Conservation (phyloP, 2,329 filamentous ascomycete species). For the Cryphonectria nitschkei region DNA sequence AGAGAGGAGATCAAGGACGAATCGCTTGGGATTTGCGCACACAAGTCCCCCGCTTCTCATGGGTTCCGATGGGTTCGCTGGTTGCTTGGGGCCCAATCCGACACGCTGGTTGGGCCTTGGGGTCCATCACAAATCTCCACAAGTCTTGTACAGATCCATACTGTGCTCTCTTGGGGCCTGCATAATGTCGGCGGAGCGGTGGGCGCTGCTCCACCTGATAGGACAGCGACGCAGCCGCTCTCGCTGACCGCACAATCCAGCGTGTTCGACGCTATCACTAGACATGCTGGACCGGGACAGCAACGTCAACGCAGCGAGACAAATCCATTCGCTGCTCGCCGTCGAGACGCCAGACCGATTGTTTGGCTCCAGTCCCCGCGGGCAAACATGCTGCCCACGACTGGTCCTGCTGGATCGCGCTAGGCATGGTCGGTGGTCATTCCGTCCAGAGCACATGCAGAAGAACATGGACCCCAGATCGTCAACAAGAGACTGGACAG, state of each 20-base stretch:
- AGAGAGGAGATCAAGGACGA: slow-evolving; percentile 19
- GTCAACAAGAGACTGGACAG: slow-evolving; percentile 5
- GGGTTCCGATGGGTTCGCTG: background rate
- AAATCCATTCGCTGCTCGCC: slow-evolving; percentile 27
- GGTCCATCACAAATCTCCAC: slow-evolving; percentile 17
- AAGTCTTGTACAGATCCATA: slow-evolving; percentile 20
- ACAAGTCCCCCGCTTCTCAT: slow-evolving; percentile 1
- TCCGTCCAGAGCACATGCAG: slow-evolving; percentile 19
- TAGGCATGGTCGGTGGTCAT: slow-evolving; percentile 14
- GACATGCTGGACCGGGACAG: slow-evolving; percentile 10
- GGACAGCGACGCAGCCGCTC: slow-evolving; percentile 28
- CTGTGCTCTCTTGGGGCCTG: slow-evolving; percentile 27
- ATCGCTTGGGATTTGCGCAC: slow-evolving; percentile 24
- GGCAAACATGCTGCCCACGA: slow-evolving; percentile 6
- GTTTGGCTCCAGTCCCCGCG: slow-evolving; percentile 4
- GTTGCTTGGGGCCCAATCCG: slow-evolving; percentile 17
- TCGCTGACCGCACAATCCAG: slow-evolving; percentile 32
- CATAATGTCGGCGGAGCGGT: slow-evolving; percentile 29
- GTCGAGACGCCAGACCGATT: slow-evolving; percentile 22
- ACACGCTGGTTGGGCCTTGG: slow-evolving; percentile 24
- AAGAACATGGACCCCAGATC: slow-evolving; percentile 18
- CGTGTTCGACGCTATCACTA: slow-evolving; percentile 19
- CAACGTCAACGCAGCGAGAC: slow-evolving; percentile 7
- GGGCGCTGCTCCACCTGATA: slow-evolving; percentile 29
- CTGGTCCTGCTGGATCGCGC: slow-evolving; percentile 20